Conservation (phyloP, 495 filamentous ascomycete species). For the Jackrogersella multiformis region DNA sequence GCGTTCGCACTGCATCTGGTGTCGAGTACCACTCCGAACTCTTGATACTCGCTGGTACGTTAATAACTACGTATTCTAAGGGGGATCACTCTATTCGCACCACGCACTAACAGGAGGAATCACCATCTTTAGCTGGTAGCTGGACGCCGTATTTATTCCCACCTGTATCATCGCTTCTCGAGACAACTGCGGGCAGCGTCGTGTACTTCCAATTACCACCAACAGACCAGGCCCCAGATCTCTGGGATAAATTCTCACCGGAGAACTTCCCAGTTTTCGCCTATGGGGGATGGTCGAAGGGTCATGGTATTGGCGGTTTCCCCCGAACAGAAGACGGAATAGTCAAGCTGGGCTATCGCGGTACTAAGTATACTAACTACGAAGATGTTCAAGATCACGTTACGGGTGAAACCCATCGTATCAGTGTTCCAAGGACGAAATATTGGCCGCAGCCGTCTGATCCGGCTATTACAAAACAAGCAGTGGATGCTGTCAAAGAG, state of each 20-base stretch:
- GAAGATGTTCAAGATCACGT: slow-evolving; percentile 9
- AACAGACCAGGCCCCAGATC: slow-evolving; percentile 11
- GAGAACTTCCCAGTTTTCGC: slow-evolving; percentile 46
- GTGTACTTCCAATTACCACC: slow-evolving; percentile 46
- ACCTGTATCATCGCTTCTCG: slow-evolving; percentile 45
- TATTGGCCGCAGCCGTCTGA: slow-evolving; percentile 40
- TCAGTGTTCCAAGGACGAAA: slow-evolving; percentile 48
- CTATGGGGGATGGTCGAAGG: slow-evolving; percentile 33
- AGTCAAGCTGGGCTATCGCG: slow-evolving; percentile 55
- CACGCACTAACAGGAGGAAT: neutral
- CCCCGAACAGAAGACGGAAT: slow-evolving; percentile 45
- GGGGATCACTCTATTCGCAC: neutral
- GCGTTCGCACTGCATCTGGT: slow-evolving; percentile 45
- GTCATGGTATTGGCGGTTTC: slow-evolving; percentile 49
- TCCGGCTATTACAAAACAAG: slow-evolving; percentile 23
- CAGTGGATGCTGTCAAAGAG: slow-evolving; percentile 36
- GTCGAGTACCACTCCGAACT: slow-evolving; percentile 36
- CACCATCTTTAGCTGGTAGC: slow-evolving; percentile 22
- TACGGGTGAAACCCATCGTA: slow-evolving; percentile 31
- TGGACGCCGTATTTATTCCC: slow-evolving; percentile 45
- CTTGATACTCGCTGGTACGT: slow-evolving; percentile 27
- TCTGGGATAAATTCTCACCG: slow-evolving; percentile 43
- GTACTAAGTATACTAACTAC: slow-evolving; percentile 52
- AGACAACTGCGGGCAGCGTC: slow-evolving; percentile 53
- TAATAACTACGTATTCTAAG: neutral